Evolutionary conservation across 495 filamentous ascomycete species (phyloP).

Genomic region (Penicillium macrosclerotiorum): DNA sequence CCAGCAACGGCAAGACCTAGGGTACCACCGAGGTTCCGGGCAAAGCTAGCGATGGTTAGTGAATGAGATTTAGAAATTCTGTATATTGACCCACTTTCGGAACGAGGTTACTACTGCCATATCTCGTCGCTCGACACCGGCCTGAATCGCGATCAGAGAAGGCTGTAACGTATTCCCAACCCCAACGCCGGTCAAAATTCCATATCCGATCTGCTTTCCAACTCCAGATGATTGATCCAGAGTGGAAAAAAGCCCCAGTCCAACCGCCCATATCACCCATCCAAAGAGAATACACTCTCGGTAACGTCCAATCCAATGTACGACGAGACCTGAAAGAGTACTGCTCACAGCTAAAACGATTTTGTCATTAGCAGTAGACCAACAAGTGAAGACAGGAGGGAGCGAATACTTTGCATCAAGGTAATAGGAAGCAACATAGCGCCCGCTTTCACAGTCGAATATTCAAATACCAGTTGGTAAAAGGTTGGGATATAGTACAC

Average conservation of each 20-base stretch:
- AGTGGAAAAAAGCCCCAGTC: conserved; percentile 53
- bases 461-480: conserved; percentile 53
- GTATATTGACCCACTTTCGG: conserved; percentile 41
- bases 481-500: conserved; percentile 56
- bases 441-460: conserved; percentile 49
- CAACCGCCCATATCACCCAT: conserved; percentile 52
- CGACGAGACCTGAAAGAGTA: conserved; percentile 50
- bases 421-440: conserved; percentile 54
- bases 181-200: conserved; percentile 49
- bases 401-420: conserved; percentile 43
- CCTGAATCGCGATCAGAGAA: conserved; percentile 50
- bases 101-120: conserved; percentile 56
- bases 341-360: conserved; percentile 39
- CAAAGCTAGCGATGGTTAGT: conserved; percentile 39
- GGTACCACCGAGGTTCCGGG: conserved; percentile 52
- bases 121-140: conserved; percentile 49
- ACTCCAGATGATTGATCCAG: conserved; percentile 46
- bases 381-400: not conserved
- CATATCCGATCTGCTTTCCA: conserved; percentile 55
- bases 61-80: not conserved
- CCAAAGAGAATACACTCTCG: conserved; percentile 52
- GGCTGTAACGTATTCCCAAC: conserved; percentile 55
- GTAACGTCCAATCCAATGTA: conserved; percentile 53
- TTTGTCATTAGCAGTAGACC: not conserved
- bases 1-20: conserved; percentile 53